Base-by-base conservation (phyloP, 1,139 yeast species). In the Candida dubliniensis region DNA sequence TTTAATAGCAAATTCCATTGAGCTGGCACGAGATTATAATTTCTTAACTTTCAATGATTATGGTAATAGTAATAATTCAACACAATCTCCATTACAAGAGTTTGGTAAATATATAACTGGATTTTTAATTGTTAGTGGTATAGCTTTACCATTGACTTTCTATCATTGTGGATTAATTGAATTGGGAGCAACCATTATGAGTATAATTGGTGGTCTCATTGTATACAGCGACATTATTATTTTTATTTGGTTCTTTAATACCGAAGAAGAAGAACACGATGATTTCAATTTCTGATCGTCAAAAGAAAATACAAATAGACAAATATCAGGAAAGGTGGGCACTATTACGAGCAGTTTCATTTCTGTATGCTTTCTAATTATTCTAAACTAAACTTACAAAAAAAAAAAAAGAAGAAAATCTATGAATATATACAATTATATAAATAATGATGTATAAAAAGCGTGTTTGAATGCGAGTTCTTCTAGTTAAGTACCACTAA, bases 211-310 rank as follows among this genome's bases (percentile, higher is more conserved):
- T 18, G 95, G 95, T 15, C 63, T 82, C 49, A 74, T 84, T 42
- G 85, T 86, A n/a, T 86, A 86, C 59, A 62, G 75, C 9, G 86
- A 86, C 52, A 84, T 86, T 36, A 81, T 84, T 11, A 75, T 82
- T 29, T 86, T 85, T 57, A 76, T 82, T 14, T 75, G 87, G 79
- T 84, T 84, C 53, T 85, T 86, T 71, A 72, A 78, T 47, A 82
- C 77, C 41, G 70, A 65, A 31, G 81, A 78, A 44, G 79, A 74
- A 41, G 77, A 72, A 40, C 71, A 70, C 44, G 83, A 78, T 44
- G 87, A 81, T 49, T 74, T 75, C 51, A 74, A 74, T 52, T 74
- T 74, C 47, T 73, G 58, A 30, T 27, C 27, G 23, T 7, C 9
- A 11, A 24, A 5, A 9, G 4, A 24, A n/a, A n/a, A 8, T 18